Conservation (phyloP, 2,329 filamentous ascomycete species). For the Ascocoryne sarcoides region DNA sequence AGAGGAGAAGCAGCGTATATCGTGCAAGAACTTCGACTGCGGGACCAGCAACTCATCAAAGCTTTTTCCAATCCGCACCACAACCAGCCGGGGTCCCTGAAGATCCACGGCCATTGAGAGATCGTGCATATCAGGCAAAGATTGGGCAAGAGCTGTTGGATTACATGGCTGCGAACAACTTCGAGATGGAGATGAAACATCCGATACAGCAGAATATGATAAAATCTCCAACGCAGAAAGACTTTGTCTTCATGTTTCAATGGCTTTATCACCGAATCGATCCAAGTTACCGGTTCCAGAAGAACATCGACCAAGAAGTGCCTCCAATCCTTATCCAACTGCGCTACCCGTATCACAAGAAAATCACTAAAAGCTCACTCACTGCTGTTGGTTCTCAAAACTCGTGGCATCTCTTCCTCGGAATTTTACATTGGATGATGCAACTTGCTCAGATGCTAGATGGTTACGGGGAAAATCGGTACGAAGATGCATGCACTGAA, state of each 20-base stretch:
- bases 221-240: conserved; percentile 92
- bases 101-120: conserved; percentile 79
- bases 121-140: conserved; percentile 67
- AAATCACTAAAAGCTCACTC: conserved; percentile 93
- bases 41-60: conserved; percentile 69
- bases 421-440: conserved; percentile 98
- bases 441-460: conserved; percentile 92
- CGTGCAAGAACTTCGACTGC: conserved; percentile 58
- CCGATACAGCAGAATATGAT: conserved; percentile 83
- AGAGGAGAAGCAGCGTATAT: conserved; percentile 77
- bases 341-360: conserved; percentile 89
- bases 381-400: conserved; percentile 93
- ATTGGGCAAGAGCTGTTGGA: conserved; percentile 88
- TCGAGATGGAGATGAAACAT: conserved; percentile 97
- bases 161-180: conserved; percentile 87
- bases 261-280: conserved; percentile 97
- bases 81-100: conserved; percentile 72
- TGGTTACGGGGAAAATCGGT: conserved; percentile 65
- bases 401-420: conserved; percentile 82
- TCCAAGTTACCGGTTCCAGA: conserved; percentile 85
- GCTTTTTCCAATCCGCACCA: conserved; percentile 87
- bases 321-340: conserved; percentile 87
- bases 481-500: conserved; percentile 85
- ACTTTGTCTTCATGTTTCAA: conserved; percentile 96
- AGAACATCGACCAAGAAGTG: conserved; percentile 91